Percentiles rank a stretch among this genome's conserved stretches.
phyloP scores from a whole-genome alignment of 345 rosid genomes.

The Ceriops tagal region DNA sequence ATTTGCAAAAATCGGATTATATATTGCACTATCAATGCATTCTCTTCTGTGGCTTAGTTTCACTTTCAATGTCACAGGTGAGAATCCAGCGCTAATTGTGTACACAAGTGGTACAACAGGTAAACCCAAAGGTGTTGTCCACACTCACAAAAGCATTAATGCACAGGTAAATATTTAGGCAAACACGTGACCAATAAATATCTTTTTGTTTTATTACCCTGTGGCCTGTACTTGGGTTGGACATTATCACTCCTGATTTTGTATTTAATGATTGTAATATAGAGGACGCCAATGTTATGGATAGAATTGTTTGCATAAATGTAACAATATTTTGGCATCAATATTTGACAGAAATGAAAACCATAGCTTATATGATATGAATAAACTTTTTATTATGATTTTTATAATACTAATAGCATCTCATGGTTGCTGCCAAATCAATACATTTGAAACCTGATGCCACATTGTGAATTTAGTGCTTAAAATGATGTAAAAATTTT shows the following conservation, averaged over 20 bases:
- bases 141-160: slow-evolving; percentile 74
- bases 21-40: background rate
- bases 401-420: background rate
- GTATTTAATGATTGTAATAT: too few relatives aligned
- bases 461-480: background rate
- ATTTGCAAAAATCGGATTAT: slow-evolving; percentile 1
- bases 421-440: background rate
- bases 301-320: too few relatives aligned
- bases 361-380: background rate
- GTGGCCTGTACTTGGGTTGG: background rate
- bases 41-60: background rate
- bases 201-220: slow-evolving; percentile 1
- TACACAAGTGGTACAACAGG: slow-evolving; percentile 99
- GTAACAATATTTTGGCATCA: too few relatives aligned
- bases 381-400: background rate
- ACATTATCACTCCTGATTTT: background rate
- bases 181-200: background rate
- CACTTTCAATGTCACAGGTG: slow-evolving; percentile 44
- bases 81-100: slow-evolving; percentile 78
- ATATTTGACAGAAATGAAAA: background rate
- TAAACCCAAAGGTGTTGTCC: slow-evolving; percentile 97
- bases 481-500: background rate
- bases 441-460: background rate
- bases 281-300: too few relatives aligned
- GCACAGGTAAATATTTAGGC: slow-evolving; percentile 57